Percentiles rank a stretch among this genome's conserved stretches.
These are phyloP conservation scores for Colletotrichum acutatum DNA, from an alignment of 2,329 filamentous ascomycete genomes.

Conservation along the genomic window DNA sequence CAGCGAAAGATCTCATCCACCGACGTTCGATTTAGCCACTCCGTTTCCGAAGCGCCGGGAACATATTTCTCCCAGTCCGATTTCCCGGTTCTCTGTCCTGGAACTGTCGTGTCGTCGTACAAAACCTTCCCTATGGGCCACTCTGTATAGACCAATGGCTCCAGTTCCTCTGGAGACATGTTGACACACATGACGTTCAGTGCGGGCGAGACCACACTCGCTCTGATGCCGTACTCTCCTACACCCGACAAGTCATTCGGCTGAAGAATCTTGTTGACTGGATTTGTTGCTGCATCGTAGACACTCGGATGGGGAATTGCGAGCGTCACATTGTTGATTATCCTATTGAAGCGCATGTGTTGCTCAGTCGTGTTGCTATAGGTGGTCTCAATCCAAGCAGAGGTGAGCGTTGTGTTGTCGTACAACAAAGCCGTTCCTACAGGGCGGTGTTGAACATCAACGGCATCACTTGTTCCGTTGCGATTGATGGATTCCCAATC, in stretches of 20 bases:
- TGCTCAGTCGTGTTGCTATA: slow-evolving; percentile 62
- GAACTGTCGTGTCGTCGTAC: slow-evolving; percentile 46
- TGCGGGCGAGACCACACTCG: slow-evolving; percentile 76
- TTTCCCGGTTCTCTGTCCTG: slow-evolving; percentile 46
- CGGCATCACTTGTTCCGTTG: slow-evolving; percentile 53
- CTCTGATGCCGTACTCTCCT: slow-evolving; percentile 75
- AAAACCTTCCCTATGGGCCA: slow-evolving; percentile 61
- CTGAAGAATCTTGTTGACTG: slow-evolving; percentile 75
- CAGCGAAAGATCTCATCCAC: slow-evolving; percentile 80
- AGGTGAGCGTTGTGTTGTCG: slow-evolving; percentile 78
- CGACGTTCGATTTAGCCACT: slow-evolving; percentile 65
- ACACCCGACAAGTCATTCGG: slow-evolving; percentile 72
- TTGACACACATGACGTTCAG: slow-evolving; percentile 81
- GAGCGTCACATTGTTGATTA: slow-evolving; percentile 81
- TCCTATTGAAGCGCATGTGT: slow-evolving; percentile 61
- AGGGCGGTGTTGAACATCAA: slow-evolving; percentile 61
- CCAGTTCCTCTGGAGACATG: slow-evolving; percentile 67
- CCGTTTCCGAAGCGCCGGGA: slow-evolving; percentile 43
- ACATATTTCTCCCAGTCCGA: slow-evolving; percentile 52
- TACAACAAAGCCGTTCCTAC: slow-evolving; percentile 71
- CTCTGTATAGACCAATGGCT: slow-evolving; percentile 70
- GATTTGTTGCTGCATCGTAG: slow-evolving; percentile 70
- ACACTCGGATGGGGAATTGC: slow-evolving; percentile 82
- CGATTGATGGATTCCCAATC: slow-evolving; percentile 63
- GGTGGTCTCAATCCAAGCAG: slow-evolving; percentile 73